These are phyloP conservation scores for Phytophthora podocarpi DNA, from an alignment of 352 stramenopile species.

Conservation along the genomic window DNA sequence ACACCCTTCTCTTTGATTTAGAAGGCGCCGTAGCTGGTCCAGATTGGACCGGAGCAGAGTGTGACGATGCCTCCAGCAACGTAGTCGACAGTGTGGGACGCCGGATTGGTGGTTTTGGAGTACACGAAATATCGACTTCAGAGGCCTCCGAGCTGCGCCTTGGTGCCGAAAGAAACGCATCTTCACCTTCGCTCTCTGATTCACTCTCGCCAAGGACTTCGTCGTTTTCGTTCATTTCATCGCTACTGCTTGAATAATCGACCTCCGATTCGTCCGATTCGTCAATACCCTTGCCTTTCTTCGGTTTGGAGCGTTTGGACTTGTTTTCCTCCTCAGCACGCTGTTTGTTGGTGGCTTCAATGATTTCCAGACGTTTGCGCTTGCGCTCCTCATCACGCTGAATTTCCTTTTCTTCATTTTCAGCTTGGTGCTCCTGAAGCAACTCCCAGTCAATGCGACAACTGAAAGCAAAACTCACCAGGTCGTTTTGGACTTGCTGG, in stretches of 20 bases:
- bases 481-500: slow-evolving; percentile 47
- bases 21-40: not conserved
- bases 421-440: slow-evolving; percentile 87
- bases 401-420: slow-evolving; percentile 78
- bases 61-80: slow-evolving; percentile 25
- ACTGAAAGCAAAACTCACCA: slow-evolving; percentile 96
- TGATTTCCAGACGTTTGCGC: slow-evolving; percentile 69
- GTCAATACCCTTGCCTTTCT: slow-evolving; percentile 43
- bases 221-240: slow-evolving; percentile 32
- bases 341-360: slow-evolving; percentile 50
- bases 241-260: slow-evolving; percentile 40
- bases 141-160: not conserved
- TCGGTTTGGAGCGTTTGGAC: slow-evolving; percentile 26
- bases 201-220: slow-evolving; percentile 35
- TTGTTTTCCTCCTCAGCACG: slow-evolving; percentile 33
- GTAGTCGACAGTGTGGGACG: not conserved
- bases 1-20: slow-evolving; percentile 28
- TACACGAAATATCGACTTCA: slow-evolving; percentile 35
- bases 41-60: not conserved
- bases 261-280: slow-evolving; percentile 59
- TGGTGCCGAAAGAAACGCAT: slow-evolving; percentile 4
- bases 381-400: slow-evolving; percentile 79
- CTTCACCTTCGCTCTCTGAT: slow-evolving; percentile 37
- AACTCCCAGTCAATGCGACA: slow-evolving; percentile 96
- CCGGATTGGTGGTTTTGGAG: slow-evolving; percentile 12